Base-by-base conservation (phyloP, 2,329 filamentous ascomycete species). In the Ceratocystis alfenasii region DNA sequence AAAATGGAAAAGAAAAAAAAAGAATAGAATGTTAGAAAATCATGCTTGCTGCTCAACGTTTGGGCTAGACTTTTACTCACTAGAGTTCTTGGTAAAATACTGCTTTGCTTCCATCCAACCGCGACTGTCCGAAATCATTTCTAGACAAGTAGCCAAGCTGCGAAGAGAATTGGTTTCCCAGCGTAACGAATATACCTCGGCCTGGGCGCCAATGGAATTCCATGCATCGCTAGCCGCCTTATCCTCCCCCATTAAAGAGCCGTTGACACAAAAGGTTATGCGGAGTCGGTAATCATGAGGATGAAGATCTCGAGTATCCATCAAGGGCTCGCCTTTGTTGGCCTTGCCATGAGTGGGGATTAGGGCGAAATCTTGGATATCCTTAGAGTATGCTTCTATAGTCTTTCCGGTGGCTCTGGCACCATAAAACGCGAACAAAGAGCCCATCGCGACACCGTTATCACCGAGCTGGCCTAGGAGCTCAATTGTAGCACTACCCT, bases 361-460 rank as follows among this genome's bases (percentile, higher is more conserved):
- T 71, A 97, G 89, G 0, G 85, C 90, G 74, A 96, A 95, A 72
- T 97, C 92, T 71, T 90, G 85, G 17, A 97, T 87, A 69, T 96
- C 90, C 70, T 85, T 86, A 10, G 88, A 83, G 73, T 95, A 95
- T n/a, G 87, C 81, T 69, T 96, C 90, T 80, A 96, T 88, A 80
- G 92, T 90, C 73, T 91, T 87, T 64, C 86, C 85, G 0, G 88
- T 89, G 80, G 95, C 92, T 45, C 87, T 84, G 1, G 87, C 86
- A 55, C 89, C 89, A 72, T 95, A 96, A n/a, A 94, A 89, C 7
- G 94, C 94, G 72, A 97, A 96, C 48, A 97, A 78, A 46, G 88
- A 85, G 17, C 92, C 93, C 36, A 96, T 87, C 53, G 91, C 79
- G 17, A 94, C 82, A 4, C 87, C 84, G 68, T 88, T 94, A 46